Conservation (phyloP, 305 asterid genomes). For the Fraxinus floribunda region DNA sequence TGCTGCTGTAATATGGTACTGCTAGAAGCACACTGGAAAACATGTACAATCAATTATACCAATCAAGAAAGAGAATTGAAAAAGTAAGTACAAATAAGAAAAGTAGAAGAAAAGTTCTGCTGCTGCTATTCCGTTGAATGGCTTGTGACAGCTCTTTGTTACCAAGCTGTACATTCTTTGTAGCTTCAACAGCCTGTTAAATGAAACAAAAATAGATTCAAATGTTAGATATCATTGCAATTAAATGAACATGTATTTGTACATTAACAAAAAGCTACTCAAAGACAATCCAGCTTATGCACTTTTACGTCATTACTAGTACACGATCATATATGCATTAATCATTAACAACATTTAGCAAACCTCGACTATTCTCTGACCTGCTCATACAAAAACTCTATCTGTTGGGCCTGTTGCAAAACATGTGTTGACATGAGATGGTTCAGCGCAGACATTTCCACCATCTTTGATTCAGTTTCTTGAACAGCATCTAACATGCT, state of each 20-base stretch:
- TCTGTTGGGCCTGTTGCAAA: constrained; percentile 88
- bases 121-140: constrained; percentile 76
- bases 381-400: constrained; percentile 83
- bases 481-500: constrained; percentile 84
- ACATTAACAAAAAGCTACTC: background rate
- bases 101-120: constrained; percentile 83
- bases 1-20: background rate
- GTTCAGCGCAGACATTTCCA: constrained; percentile 92
- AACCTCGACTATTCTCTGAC: constrained; percentile 32
- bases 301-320: background rate
- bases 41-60: constrained; percentile 34
- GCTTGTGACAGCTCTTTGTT: constrained; percentile 81
- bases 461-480: constrained; percentile 90
- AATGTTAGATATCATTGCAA: background rate
- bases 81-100: constrained; percentile 74
- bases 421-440: constrained; percentile 98
- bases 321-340: background rate
- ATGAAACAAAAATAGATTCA: constrained; percentile 8
- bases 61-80: constrained; percentile 78
- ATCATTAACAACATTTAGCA: background rate
- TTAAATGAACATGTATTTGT: background rate
- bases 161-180: constrained; percentile 81
- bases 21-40: background rate
- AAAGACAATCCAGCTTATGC: background rate
- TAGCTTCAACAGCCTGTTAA: constrained; percentile 69